Evolutionary conservation across 805 yeast genomes (phyloP).

Genomic region (Candida ortonii): DNA sequence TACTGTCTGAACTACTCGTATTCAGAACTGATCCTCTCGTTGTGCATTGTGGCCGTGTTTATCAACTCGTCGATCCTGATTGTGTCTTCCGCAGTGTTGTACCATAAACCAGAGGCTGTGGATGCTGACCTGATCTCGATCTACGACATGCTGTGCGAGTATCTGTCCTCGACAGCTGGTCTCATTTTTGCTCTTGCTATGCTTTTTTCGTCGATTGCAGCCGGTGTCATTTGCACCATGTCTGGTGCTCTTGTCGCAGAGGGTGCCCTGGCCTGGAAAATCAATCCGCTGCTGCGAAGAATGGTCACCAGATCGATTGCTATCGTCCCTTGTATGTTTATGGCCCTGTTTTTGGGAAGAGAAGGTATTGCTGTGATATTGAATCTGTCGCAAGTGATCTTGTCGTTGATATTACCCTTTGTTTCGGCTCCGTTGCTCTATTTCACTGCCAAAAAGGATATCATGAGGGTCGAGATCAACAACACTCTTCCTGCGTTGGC

Average conservation of each 20-base stretch:
- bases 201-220: conserved; percentile 82
- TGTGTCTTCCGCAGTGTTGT: conserved; percentile 77
- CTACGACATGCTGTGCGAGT: conserved; percentile 56
- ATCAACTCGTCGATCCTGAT: conserved; percentile 82
- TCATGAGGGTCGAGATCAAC: conserved; percentile 59
- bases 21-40: conserved; percentile 64
- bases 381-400: conserved; percentile 81
- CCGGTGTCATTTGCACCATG: conserved; percentile 90
- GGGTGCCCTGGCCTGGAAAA: conserved; percentile 81
- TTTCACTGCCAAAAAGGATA: conserved; percentile 66
- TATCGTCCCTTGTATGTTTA: conserved; percentile 74
- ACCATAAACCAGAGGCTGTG: conserved; percentile 63
- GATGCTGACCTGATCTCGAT: conserved; percentile 83
- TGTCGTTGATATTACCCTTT: conserved; percentile 80
- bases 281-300: conserved; percentile 79
- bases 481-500: conserved; percentile 2
- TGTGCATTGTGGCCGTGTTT: conserved; percentile 78
- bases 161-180: conserved; percentile 75
- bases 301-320: conserved; percentile 74
- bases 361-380: conserved; percentile 68
- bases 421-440: conserved; percentile 81
- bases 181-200: conserved; percentile 81
- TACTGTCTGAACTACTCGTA: conserved; percentile 73
- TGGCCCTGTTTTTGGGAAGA: conserved; percentile 70
- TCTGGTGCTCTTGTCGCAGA: conserved; percentile 92